Evolutionary conservation across 805 yeast genomes (phyloP).

Genomic region (Teunomyces cretensis): DNA sequence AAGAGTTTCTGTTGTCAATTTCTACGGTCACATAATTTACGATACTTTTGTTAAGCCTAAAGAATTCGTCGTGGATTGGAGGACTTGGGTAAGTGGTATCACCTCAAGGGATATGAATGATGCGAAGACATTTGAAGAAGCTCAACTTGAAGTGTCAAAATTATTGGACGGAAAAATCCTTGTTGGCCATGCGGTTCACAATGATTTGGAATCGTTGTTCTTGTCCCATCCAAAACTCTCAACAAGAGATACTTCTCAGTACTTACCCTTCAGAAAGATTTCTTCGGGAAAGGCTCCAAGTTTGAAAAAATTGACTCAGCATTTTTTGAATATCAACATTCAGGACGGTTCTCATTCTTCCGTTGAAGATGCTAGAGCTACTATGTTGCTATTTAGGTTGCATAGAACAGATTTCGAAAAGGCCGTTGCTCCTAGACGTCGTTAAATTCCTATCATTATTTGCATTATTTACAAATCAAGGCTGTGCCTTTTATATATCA

Average conservation of each 20-base stretch:
- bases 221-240: slow-evolving; percentile 63
- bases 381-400: slow-evolving; percentile 75
- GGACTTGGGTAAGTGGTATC: slow-evolving; percentile 91
- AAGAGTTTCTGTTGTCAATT: slow-evolving; percentile 84
- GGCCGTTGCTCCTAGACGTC: slow-evolving; percentile 1
- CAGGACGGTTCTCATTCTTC: slow-evolving; percentile 81
- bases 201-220: slow-evolving; percentile 69
- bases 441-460: neutral
- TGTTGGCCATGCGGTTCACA: slow-evolving; percentile 83
- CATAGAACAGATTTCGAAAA: slow-evolving; percentile 62
- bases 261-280: slow-evolving; percentile 55
- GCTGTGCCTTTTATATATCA: slow-evolving; percentile 2
- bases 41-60: slow-evolving; percentile 77
- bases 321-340: slow-evolving; percentile 57
- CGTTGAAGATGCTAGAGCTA: slow-evolving; percentile 85
- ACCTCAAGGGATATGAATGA: slow-evolving; percentile 64
- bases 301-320: slow-evolving; percentile 61
- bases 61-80: slow-evolving; percentile 81
- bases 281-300: slow-evolving; percentile 72
- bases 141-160: slow-evolving; percentile 56
- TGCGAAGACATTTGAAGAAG: slow-evolving; percentile 67
- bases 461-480: neutral
- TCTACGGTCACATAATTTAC: slow-evolving; percentile 65
- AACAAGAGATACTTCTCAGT: slow-evolving; percentile 75
- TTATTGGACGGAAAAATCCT: slow-evolving; percentile 56